These are phyloP conservation scores for Linderniella brevidens DNA, from an alignment of 257 asterid genomes.

Conservation along the genomic window DNA sequence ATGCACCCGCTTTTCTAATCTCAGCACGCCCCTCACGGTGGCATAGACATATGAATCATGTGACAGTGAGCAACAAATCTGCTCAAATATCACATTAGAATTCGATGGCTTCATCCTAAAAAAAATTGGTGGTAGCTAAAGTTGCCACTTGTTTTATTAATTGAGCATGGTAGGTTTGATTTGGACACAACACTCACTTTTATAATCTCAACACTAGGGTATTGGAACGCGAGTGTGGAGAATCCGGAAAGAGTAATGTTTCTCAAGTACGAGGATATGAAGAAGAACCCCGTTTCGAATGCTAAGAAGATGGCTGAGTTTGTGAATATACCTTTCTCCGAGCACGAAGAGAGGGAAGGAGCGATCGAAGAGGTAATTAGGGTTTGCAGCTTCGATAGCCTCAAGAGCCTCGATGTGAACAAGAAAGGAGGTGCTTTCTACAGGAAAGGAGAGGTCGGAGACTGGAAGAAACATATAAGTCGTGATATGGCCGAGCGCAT, in stretches of 20 bases:
- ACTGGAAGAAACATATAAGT: neutral
- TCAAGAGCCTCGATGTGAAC: neutral
- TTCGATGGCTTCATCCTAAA: too few species aligned
- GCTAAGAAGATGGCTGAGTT: neutral
- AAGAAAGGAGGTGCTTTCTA: neutral
- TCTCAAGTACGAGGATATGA: conserved; percentile 4
- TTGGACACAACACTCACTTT: too few species aligned
- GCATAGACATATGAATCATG: too few species aligned
- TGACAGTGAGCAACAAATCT: too few species aligned
- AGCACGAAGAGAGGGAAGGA: neutral
- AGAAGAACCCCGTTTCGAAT: neutral
- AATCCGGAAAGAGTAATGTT: neutral
- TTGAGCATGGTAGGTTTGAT: too few species aligned
- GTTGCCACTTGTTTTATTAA: too few species aligned
- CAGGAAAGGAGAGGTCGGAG: conserved; percentile 5
- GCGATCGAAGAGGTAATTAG: neutral
- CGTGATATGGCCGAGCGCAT: neutral
- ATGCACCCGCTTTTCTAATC: too few species aligned
- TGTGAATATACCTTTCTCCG: neutral
- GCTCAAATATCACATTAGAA: too few species aligned
- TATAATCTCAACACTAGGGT: too few species aligned
- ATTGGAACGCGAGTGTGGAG: neutral
- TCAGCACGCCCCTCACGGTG: too few species aligned
- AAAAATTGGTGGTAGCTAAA: too few species aligned
- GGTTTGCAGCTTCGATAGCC: neutral